phyloP scores from a whole-genome alignment of 2,329 filamentous ascomycete genomes.

The Fusarium verticillioides region DNA sequence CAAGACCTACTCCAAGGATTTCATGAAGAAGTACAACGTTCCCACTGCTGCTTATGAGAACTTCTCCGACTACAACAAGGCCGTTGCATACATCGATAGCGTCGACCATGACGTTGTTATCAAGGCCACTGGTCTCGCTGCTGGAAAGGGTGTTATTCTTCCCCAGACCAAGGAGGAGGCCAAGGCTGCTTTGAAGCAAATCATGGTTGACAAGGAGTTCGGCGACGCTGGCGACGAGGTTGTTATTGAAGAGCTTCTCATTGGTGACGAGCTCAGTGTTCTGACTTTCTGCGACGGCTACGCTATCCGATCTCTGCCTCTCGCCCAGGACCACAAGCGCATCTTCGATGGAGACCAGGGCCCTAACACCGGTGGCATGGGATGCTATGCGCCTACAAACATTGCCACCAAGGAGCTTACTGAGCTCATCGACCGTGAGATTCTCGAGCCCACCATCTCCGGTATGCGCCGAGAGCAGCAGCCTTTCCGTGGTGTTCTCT shows the following conservation, averaged over 20 bases:
- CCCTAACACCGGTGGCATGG: conserved; percentile 97
- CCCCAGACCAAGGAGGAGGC: conserved; percentile 85
- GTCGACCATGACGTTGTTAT: conserved; percentile 84
- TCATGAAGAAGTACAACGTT: conserved; percentile 91
- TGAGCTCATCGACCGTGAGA: conserved; percentile 79
- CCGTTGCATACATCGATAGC: conserved; percentile 77
- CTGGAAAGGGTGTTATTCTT: conserved; percentile 95
- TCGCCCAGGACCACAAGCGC: conserved; percentile 96
- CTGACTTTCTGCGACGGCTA: conserved; percentile 92
- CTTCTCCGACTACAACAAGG: conserved; percentile 81
- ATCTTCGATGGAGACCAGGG: conserved; percentile 91
- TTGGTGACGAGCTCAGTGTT: conserved; percentile 92
- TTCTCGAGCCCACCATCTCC: conserved; percentile 89
- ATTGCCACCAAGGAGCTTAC: conserved; percentile 81
- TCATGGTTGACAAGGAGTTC: conserved; percentile 91
- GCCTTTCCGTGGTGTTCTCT: conserved; percentile 79
- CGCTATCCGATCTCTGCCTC: conserved; percentile 83
- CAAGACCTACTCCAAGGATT: conserved; percentile 98
- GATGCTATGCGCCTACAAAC: conserved; percentile 92
- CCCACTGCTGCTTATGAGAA: conserved; percentile 93
- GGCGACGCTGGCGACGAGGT: conserved; percentile 88
- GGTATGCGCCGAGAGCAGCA: conserved; percentile 86
- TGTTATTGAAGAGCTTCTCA: conserved; percentile 93
- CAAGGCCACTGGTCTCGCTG: conserved; percentile 92
- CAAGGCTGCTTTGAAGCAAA: conserved; percentile 81